These are phyloP conservation scores for Serendipita sp. DNA, from an alignment of 1,284 basidiomycete genomes.

Conservation along the genomic window DNA sequence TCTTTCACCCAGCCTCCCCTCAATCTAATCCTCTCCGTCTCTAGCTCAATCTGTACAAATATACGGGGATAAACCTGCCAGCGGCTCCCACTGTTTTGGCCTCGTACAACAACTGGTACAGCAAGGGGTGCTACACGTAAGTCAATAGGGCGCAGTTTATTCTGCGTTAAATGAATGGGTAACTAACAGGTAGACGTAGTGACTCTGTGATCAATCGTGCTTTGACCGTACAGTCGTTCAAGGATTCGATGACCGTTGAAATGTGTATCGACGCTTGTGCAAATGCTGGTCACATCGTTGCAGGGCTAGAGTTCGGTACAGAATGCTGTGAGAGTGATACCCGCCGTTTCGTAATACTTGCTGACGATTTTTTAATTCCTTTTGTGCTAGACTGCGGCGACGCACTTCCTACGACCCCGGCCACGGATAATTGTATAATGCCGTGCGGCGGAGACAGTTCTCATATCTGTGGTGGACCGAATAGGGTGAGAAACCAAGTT, in stretches of 20 bases:
- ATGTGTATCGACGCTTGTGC: slow-evolving; percentile 49
- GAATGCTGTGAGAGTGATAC: slow-evolving; percentile 33
- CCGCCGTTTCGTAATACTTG: background rate
- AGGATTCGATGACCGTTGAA: slow-evolving; percentile 39
- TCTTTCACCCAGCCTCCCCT: background rate
- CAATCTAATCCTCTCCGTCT: background rate
- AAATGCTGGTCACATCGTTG: slow-evolving; percentile 38
- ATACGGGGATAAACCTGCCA: background rate
- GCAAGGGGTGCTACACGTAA: background rate
- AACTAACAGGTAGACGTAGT: slow-evolving; percentile 20
- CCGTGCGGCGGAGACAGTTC: background rate
- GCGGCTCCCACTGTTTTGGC: background rate
- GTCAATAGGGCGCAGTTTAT: background rate
- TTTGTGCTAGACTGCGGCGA: background rate
- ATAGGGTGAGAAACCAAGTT: background rate
- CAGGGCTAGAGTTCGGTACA: slow-evolving; percentile 37
- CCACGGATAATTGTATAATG: background rate
- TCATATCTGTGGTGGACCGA: slow-evolving; percentile 3
- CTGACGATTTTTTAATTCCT: background rate
- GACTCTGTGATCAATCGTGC: slow-evolving; percentile 36
- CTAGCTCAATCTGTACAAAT: background rate
- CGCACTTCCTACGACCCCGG: background rate
- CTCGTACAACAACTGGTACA: background rate
- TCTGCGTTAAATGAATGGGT: background rate
- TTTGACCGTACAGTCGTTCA: slow-evolving; percentile 26